Evolutionary conservation across 306 rosid genomes (phyloP).

Genomic region (Quillaja saponaria): DNA sequence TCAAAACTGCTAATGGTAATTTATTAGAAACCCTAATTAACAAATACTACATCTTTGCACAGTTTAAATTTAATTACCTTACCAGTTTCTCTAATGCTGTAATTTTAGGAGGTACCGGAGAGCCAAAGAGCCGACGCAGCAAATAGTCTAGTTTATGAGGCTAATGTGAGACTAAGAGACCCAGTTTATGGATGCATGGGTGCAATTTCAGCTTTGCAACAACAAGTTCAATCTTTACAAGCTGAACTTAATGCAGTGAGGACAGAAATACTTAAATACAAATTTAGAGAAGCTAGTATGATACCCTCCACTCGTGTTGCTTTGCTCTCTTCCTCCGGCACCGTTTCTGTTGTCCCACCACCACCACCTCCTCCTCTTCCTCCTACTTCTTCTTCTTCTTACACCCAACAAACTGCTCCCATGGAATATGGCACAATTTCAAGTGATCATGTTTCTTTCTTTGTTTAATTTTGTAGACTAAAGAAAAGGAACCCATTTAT

Average conservation of each 20-base stretch:
- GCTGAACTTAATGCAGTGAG: constrained; percentile 79
- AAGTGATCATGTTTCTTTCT: constrained; percentile 47
- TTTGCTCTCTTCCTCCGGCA: constrained; percentile 53
- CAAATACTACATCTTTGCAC: not conserved
- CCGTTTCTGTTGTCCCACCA: constrained; percentile 51
- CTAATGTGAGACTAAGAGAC: constrained; percentile 93
- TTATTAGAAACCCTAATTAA: not conserved
- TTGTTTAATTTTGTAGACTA: constrained; percentile 37
- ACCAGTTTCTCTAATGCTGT: not conserved
- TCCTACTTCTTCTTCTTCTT: constrained; percentile 56
- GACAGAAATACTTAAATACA: constrained; percentile 77
- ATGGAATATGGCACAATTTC: constrained; percentile 45
- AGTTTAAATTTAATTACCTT: not conserved
- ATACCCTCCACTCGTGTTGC: constrained; percentile 40
- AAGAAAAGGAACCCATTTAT: constrained; percentile 18
- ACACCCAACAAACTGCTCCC: constrained; percentile 33
- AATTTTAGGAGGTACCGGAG: constrained; percentile 76
- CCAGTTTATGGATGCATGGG: constrained; percentile 99
- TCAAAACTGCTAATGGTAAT: constrained; percentile 95
- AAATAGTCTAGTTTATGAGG: constrained; percentile 91
- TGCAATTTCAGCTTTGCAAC: constrained; percentile 89
- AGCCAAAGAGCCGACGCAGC: constrained; percentile 88
- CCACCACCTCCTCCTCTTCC: constrained; percentile 48
- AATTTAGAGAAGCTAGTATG: constrained; percentile 64
- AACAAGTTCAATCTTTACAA: constrained; percentile 81